A percentile compares a stretch with the other conserved stretches of the same genome.
Conservation (phyloP, 2,329 filamentous ascomycete genomes). For the Ophiocordyceps robertsii region DNA sequence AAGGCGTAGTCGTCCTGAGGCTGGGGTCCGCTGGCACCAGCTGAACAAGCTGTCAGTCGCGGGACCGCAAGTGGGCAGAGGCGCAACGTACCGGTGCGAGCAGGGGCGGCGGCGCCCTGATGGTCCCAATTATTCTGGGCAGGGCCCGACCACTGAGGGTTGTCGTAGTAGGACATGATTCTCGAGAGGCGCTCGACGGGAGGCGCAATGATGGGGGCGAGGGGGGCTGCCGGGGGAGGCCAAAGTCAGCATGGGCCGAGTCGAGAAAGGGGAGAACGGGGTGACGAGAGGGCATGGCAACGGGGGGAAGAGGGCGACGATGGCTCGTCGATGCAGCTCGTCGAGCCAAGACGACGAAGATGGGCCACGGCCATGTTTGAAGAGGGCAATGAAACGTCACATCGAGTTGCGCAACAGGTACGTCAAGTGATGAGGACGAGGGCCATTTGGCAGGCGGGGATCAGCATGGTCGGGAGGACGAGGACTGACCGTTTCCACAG, state of each 20-base stretch:
- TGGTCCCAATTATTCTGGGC: constrained; percentile 31
- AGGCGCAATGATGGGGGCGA: neutral
- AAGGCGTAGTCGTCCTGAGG: constrained; percentile 72
- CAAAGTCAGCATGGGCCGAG: neutral
- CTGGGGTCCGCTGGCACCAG: constrained; percentile 63
- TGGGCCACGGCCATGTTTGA: neutral
- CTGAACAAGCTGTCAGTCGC: constrained; percentile 5
- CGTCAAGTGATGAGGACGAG: neutral
- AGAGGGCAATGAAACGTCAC: neutral
- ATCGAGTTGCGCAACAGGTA: neutral
- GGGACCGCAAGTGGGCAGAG: neutral
- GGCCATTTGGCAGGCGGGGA: neutral
- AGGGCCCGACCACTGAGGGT: constrained; percentile 24
- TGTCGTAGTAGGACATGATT: constrained; percentile 32
- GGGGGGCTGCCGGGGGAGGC: neutral
- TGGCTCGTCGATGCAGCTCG: neutral
- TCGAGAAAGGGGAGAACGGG: neutral
- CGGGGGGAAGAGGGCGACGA: neutral
- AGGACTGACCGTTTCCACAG: neutral
- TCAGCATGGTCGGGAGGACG: neutral
- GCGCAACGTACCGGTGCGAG: constrained; percentile 22
- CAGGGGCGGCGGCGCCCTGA: constrained; percentile 24
- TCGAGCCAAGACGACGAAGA: neutral
- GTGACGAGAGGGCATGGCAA: neutral
- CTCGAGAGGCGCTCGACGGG: neutral